Conservation (phyloP, 2,329 filamentous ascomycete species). For the Sphaerostilbella broomeana region DNA sequence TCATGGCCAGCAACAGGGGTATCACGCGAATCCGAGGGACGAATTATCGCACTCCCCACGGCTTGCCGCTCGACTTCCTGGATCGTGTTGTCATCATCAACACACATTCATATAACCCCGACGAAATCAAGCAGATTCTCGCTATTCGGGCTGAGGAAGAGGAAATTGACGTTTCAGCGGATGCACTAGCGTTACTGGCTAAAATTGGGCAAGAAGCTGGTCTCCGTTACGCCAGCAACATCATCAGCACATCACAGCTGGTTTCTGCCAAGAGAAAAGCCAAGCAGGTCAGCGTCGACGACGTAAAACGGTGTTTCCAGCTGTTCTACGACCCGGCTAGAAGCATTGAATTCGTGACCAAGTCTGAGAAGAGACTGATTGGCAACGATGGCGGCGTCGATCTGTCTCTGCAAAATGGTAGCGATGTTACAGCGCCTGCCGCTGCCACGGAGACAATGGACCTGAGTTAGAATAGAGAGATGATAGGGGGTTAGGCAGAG, state of each 20-base stretch:
- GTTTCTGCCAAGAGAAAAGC: slow-evolving; percentile 78
- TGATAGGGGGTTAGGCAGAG: slow-evolving; percentile 2
- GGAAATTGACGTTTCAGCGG: slow-evolving; percentile 83
- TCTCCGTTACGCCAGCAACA: slow-evolving; percentile 91
- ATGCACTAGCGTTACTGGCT: slow-evolving; percentile 85
- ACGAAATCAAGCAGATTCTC: slow-evolving; percentile 89
- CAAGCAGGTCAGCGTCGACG: slow-evolving; percentile 75
- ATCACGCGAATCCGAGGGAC: slow-evolving; percentile 89
- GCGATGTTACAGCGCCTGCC: slow-evolving; percentile 7
- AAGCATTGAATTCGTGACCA: slow-evolving; percentile 83
- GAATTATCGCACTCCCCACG: slow-evolving; percentile 87
- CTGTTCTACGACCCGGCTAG: slow-evolving; percentile 87
- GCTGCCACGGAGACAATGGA: slow-evolving; percentile 38
- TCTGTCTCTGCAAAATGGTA: slow-evolving; percentile 45
- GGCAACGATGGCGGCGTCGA: slow-evolving; percentile 77
- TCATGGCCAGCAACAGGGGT: slow-evolving; percentile 97
- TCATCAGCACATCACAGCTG: slow-evolving; percentile 90
- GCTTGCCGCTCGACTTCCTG: slow-evolving; percentile 89
- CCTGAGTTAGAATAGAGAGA: slow-evolving; percentile 31
- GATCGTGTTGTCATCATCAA: slow-evolving; percentile 95
- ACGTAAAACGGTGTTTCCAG: slow-evolving; percentile 88
- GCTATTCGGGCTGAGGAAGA: slow-evolving; percentile 91
- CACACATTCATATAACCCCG: slow-evolving; percentile 73
- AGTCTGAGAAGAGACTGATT: slow-evolving; percentile 90
- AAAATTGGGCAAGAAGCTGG: slow-evolving; percentile 94